These are phyloP conservation scores for Cyclostephanos tholiformis DNA, from an alignment of 108 stramenopile species.

Conservation along the genomic window DNA sequence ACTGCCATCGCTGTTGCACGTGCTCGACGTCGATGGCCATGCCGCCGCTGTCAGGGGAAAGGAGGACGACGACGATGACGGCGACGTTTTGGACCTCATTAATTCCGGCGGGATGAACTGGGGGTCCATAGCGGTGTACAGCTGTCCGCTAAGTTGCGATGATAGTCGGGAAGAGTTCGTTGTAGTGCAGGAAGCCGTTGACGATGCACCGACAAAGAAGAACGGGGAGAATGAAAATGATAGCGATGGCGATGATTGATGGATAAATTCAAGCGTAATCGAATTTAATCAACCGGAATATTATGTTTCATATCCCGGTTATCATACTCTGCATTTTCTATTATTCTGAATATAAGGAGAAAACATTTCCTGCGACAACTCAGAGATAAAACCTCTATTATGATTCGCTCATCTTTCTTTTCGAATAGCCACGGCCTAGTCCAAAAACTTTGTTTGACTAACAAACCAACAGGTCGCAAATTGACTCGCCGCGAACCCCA, in stretches of 20 bases:
- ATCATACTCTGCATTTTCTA: background rate
- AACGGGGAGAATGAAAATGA: background rate
- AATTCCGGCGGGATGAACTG: conserved; percentile 78
- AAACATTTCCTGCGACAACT: background rate
- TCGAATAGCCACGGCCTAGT: conserved; percentile 13
- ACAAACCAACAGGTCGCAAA: conserved; percentile 90
- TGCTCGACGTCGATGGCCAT: conserved; percentile 69
- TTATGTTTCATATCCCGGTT: background rate
- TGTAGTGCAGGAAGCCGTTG: conserved; percentile 65
- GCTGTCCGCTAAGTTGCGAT: conserved; percentile 63
- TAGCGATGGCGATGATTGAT: conserved; percentile 10
- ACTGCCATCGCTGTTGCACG: conserved; percentile 72
- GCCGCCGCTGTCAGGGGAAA: background rate
- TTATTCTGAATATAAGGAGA: background rate
- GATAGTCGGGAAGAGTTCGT: conserved; percentile 54
- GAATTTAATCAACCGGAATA: background rate
- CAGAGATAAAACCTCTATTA: no score
- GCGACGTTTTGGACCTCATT: conserved; percentile 31
- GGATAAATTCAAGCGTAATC: background rate
- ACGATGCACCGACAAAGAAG: conserved; percentile 25
- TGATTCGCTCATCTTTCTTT: background rate
- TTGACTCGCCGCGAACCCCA: conserved; percentile 86
- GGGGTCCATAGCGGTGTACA: conserved; percentile 80
- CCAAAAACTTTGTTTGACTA: conserved; percentile 84
- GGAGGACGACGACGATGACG: conserved; percentile 5